These are phyloP conservation scores for Sugiyamaella pinicola DNA, from an alignment of 1,139 yeast species.

Conservation along the genomic window DNA sequence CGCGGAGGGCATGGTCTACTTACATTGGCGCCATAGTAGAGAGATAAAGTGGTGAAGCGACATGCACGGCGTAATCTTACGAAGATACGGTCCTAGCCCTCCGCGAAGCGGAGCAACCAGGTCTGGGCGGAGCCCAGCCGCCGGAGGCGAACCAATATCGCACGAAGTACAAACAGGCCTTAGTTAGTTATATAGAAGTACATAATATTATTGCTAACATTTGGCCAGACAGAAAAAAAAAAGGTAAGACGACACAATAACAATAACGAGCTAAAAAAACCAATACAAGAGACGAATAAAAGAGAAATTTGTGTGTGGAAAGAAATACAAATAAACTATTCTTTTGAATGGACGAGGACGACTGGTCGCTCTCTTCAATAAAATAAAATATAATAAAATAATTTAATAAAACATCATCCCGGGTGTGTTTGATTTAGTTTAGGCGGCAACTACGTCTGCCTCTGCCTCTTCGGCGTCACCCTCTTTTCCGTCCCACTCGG, in stretches of 20 bases:
- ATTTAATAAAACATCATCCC: conserved; percentile 17
- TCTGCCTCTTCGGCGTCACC: conserved; percentile 31
- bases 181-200: conserved; percentile 20
- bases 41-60: background rate
- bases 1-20: conserved; percentile 2
- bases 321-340: conserved; percentile 13
- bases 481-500: conserved; percentile 51
- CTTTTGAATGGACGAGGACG: conserved; percentile 11
- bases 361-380: conserved; percentile 12
- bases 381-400: conserved; percentile 18
- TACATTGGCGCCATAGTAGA: conserved; percentile 22
- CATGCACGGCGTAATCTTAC: background rate
- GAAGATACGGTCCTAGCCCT: too few species aligned
- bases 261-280: conserved; percentile 1
- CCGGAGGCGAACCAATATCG: too few species aligned
- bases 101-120: too few species aligned
- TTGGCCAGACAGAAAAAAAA: conserved; percentile 14
- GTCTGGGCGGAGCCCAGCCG: too few species aligned
- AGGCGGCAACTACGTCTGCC: conserved; percentile 20
- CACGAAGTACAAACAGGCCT: background rate
- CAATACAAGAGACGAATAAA: conserved; percentile 19
- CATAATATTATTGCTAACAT: conserved; percentile 16
- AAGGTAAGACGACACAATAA: background rate
- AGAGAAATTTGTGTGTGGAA: conserved; percentile 8
- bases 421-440: background rate